These are phyloP conservation scores for Xerocomus nothofagi DNA, from an alignment of 1,284 basidiomycete species.

Conservation along the genomic window DNA sequence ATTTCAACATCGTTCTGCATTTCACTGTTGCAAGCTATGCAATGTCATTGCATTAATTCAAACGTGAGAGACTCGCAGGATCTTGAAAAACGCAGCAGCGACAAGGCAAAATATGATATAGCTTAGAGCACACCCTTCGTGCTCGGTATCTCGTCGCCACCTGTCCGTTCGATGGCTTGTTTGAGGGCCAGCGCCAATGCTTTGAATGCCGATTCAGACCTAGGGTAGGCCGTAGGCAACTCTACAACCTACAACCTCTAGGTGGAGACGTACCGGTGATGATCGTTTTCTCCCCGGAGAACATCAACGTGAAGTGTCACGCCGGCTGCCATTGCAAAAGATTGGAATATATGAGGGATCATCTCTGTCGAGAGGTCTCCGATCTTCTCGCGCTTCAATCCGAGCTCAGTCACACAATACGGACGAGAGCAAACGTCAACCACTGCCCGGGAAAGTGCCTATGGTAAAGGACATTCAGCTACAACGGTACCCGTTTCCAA, in stretches of 20 bases:
- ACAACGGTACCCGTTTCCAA: constrained; percentile 6
- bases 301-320: constrained; percentile 93
- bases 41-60: background rate
- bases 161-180: constrained; percentile 89
- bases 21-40: constrained; percentile 1
- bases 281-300: constrained; percentile 94
- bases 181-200: constrained; percentile 94
- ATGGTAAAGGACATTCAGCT: constrained; percentile 2
- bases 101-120: background rate
- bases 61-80: background rate
- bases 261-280: constrained; percentile 75
- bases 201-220: constrained; percentile 97
- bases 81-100: background rate
- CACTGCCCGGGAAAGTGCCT: constrained; percentile 94
- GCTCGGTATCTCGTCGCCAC: constrained; percentile 90
- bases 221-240: constrained; percentile 32
- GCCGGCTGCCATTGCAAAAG: constrained; percentile 90
- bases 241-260: background rate
- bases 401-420: constrained; percentile 91
- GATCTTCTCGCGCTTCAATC: constrained; percentile 92
- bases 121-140: constrained; percentile 89
- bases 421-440: constrained; percentile 98
- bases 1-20: constrained; percentile 1
- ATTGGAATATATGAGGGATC: constrained; percentile 95
- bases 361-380: constrained; percentile 97